Base-by-base conservation (phyloP, 2,329 filamentous ascomycete genomes). In the Fusarium sp. region DNA sequence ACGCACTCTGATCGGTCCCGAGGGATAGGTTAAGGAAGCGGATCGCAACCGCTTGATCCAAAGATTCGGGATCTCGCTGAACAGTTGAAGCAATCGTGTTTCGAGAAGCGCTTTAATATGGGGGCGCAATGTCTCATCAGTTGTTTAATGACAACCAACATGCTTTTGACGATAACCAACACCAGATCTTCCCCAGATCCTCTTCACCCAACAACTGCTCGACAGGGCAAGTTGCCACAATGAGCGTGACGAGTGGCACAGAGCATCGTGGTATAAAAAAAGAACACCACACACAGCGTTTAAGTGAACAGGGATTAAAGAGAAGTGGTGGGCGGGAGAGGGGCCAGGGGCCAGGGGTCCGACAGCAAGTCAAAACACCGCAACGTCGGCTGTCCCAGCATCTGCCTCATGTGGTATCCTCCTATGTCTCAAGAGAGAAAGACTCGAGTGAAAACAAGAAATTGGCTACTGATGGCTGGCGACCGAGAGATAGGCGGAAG, bases 311-410 rank as follows among this genome's bases (percentile, higher is more conserved):
- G 61, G 71, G 62, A 44, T 72, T 38, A 51, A 47, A 42, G 47
- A 45, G 51, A 26, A 50, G 30, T 59, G 61, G 61, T 74, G 70
- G 67, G 63, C 60, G 60, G 68, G 63, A 72, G 51, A 42, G 26
- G 44, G 26, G 45, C 55, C 68, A 67, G 59, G 71, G 72, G 72
- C 38, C 63, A 72, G 63, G 72, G 68, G 67, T 66, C 59, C 55
- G 42, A 36, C 39, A 56, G 28, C 44, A 64, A 69, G 57, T 41
- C 57, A 68, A 59, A 68, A 72, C 71, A 64, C 56, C 52, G 71
- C 55, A 74, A 68, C 72, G 62, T 74, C 45, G 45, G 62, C 41
- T 74, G 71, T 74, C 62, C 71, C 63, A 74, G 71, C 51, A 67
- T 68, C 57, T 74, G 72, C 72, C 50, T 74, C 72, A 75, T 66